phyloP scores from a whole-genome alignment of 768 basidiomycete genomes.

The Suillus tomentosus region DNA sequence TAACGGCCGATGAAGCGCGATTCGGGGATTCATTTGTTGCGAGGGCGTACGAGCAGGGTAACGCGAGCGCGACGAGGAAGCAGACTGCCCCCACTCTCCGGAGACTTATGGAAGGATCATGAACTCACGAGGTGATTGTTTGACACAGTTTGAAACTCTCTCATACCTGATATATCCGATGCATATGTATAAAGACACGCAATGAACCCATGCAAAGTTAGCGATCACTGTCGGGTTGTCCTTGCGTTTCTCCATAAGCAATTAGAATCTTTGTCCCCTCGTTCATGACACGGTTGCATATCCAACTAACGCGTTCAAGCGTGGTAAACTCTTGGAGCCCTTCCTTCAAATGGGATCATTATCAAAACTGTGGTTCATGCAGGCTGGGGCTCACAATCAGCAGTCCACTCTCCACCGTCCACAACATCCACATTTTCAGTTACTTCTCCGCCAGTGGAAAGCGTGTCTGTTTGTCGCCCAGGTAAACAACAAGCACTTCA shows the following conservation, averaged over 20 bases:
- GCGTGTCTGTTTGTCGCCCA: background rate
- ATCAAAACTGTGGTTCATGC: background rate
- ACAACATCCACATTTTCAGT: background rate
- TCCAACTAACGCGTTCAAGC: background rate
- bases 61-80: slow-evolving; percentile 64
- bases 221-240: background rate
- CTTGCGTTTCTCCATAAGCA: background rate
- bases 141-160: background rate
- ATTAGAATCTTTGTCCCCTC: background rate
- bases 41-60: slow-evolving; percentile 66
- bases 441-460: background rate
- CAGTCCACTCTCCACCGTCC: background rate
- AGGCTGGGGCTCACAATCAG: background rate
- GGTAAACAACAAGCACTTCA: slow-evolving; percentile 16
- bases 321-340: background rate
- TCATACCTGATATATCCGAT: background rate
- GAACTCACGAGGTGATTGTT: background rate
- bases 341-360: background rate
- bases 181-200: background rate
- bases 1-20: slow-evolving; percentile 21
- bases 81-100: slow-evolving; percentile 67
- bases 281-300: background rate
- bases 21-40: slow-evolving; percentile 31
- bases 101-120: slow-evolving; percentile 49
- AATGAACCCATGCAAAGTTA: background rate